A percentile compares a stretch with the other conserved stretches of the same genome.
phyloP scores from a whole-genome alignment of 352 stramenopile species.

The Phytophthora rubi region DNA sequence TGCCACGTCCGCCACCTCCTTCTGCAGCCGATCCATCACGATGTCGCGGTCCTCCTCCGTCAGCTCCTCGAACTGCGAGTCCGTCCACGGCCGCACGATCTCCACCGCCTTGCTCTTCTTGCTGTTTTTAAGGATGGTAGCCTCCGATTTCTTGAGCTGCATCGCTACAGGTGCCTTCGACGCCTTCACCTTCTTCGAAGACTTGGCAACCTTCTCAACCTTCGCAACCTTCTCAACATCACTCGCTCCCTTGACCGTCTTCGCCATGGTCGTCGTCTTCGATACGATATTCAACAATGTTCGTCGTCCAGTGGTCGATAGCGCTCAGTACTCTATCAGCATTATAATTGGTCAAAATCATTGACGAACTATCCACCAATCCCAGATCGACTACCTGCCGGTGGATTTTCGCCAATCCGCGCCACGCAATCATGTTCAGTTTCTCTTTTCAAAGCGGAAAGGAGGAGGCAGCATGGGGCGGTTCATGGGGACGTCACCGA shows the following conservation, averaged over 20 bases:
- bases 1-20: slow-evolving; percentile 51
- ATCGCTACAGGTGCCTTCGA: slow-evolving; percentile 34
- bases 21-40: slow-evolving; percentile 73
- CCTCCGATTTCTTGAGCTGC: slow-evolving; percentile 30
- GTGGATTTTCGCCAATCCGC: slow-evolving; percentile 25
- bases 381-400: neutral
- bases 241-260: neutral
- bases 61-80: slow-evolving; percentile 66
- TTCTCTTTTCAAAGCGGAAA: slow-evolving; percentile 24
- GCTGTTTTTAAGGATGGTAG: slow-evolving; percentile 13
- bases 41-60: slow-evolving; percentile 80
- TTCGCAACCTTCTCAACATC: too few relatives aligned
- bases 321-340: neutral
- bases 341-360: slow-evolving; percentile 18
- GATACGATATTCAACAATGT: neutral
- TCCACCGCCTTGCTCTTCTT: slow-evolving; percentile 21
- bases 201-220: neutral
- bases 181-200: neutral
- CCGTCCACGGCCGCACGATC: slow-evolving; percentile 49
- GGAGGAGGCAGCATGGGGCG: slow-evolving; percentile 48
- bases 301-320: neutral
- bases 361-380: slow-evolving; percentile 1
- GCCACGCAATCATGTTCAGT: slow-evolving; percentile 24
- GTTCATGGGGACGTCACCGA: slow-evolving; percentile 55
- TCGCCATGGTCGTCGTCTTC: slow-evolving; percentile 9